Evolutionary conservation across 352 stramenopile genomes (phyloP).

Genomic region (Pythium diclinum): DNA sequence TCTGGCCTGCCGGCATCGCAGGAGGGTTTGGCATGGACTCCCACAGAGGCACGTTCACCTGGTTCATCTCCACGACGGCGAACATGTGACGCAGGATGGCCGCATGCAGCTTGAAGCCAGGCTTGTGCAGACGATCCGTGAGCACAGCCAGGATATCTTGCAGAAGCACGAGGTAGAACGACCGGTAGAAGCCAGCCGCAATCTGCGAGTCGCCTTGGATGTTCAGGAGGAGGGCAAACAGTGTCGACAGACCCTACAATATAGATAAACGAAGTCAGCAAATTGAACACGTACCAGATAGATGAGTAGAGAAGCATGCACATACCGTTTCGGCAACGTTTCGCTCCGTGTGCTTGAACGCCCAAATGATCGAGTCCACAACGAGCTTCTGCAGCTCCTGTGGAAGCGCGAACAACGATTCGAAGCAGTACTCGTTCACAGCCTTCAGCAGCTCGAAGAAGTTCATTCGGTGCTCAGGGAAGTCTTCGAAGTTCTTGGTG

Average conservation of each 20-base stretch:
- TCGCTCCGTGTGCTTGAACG: conserved; percentile 99
- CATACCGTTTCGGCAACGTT: conserved; percentile 96
- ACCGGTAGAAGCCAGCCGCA: conserved; percentile 97
- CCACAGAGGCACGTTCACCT: conserved; percentile 95
- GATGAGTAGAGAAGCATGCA: neutral
- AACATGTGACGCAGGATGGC: conserved; percentile 98
- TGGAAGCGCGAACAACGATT: conserved; percentile 96
- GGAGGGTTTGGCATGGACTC: conserved; percentile 83
- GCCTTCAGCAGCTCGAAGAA: conserved; percentile 98
- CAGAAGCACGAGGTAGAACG: conserved; percentile 93
- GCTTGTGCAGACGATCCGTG: conserved; percentile 99
- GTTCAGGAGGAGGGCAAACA: conserved; percentile 96
- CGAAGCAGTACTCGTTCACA: conserved; percentile 96
- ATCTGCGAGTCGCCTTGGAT: conserved; percentile 94
- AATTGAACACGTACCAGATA: no score
- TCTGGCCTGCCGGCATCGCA: conserved; percentile 57
- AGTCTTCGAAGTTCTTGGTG: conserved; percentile 99
- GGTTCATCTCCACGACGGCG: conserved; percentile 94
- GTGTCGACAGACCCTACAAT: conserved; percentile 91
- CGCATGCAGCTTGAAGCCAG: conserved; percentile 97
- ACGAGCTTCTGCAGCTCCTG: conserved; percentile 98
- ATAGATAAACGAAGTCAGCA: no score
- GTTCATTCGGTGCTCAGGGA: conserved; percentile 97
- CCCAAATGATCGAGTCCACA: conserved; percentile 99
- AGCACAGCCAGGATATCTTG: conserved; percentile 97